Base-by-base conservation (phyloP, 129 eudicot species). In the Tagetes erecta region DNA sequence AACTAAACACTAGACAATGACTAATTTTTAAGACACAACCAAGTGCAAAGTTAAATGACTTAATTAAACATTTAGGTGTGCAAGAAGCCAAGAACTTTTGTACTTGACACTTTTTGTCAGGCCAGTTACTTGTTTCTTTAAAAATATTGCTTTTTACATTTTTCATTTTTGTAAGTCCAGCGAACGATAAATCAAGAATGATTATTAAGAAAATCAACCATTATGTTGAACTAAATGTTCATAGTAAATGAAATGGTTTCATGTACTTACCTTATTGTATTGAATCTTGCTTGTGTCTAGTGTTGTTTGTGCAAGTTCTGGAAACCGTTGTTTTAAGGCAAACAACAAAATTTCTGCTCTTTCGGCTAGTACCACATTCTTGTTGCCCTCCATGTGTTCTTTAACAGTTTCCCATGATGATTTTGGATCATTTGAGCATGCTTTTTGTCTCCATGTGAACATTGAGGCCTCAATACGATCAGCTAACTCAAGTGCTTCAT, bases 241-340 rank as follows among this genome's bases (percentile, higher is more conserved):
- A 53, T 14, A 9, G 0, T 0, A 42, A 8, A 13, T 6, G 5
- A 44, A 38, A 65, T 20, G 76, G 74, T 62, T 60, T 47, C n/a
- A 64, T 3, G 50, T 5, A 75, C 75, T 76, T 63, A 83, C 98
- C 83, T 72, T 90, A 67, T 90, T 93, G 80, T 84, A 83, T 56
- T 93, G 97, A 68, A 93, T 93, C 81, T 93, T 93, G 96, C 91
- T 84, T 0, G 89, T 88, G 74, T 93, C 98, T 77, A 93, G 65
- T n/a, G 92, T 86, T 40, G 98, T 93, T 68, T 93, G 98, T 58
- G 98, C 86, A 49, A 93, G 97, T 78, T 82, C 96, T 3, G 97
- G 98, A 66, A 83, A 88, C 69, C 91, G 84, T 60, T 84, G 96
- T 85, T 90, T 93, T 79, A 93, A 64, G 80, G 83, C 72, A 53